Evolutionary conservation across 345 rosid species (phyloP), one percentile per base, ranked within the genome.

Genomic region (Populus davidiana): DNA sequence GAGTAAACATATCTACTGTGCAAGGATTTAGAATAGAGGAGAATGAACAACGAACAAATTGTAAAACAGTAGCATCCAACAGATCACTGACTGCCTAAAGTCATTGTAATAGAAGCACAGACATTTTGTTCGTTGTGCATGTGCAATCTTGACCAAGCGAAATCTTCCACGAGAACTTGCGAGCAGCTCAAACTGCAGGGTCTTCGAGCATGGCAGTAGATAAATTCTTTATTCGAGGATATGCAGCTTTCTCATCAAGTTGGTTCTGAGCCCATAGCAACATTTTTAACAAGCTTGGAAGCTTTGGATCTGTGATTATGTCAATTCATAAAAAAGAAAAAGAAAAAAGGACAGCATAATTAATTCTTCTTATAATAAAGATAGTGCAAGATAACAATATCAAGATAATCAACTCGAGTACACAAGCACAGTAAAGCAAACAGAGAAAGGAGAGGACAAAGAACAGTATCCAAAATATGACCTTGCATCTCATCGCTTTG

Each of bases 201-300:
- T 94, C 94, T 87, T 91, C 97, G 0, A 94, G 91, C 78, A 70
- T 82, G 54, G 93, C 97, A 5, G 87, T 89, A 20, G 97, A 87
- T 73, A 96, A 78, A 82, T 94, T 87, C 6, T 85, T 96, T 79
- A 94, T 92, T 81, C 92, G 91, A 4, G 99, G 99, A 86, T 93
- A 96, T n/a, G 82, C 83, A 72, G 97, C 97, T 84, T 88, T 96
- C 80, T 94, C 94, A 79, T 93, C 98, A 7, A 96, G 95, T 82
- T 91, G 92, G 47, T 83, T 90, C 84, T 96, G 97, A 63, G 94
- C 92, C 97, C 97, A 96, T 65, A 90, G 20, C 88, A 96, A 77
- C 99, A 94, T 94, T 89, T 91, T 96, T 79, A 96, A 86, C 88
- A 94, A 86, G 78, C 91, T 90, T 71, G 97, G 95, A 73, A 96